Percentiles rank a stretch among this genome's conserved stretches.
Conservation (phyloP, 2,329 filamentous ascomycete species). For the Claviceps africana region DNA sequence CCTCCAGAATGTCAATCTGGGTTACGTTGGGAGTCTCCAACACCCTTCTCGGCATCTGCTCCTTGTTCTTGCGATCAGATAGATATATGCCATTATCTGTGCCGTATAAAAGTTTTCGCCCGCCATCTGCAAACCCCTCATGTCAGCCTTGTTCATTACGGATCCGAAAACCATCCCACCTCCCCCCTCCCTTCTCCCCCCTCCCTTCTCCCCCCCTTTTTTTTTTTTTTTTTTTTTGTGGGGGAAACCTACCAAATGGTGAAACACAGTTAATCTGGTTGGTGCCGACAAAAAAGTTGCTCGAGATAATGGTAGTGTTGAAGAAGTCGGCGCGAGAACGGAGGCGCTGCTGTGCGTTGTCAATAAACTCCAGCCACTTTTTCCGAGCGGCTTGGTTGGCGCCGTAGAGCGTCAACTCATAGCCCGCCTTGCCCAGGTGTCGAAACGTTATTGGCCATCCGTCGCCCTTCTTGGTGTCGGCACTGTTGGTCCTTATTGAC, state of each 20-base stretch:
- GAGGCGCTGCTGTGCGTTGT: slow-evolving; percentile 75
- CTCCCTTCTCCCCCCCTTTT: too few relatives aligned
- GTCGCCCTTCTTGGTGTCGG: slow-evolving; percentile 49
- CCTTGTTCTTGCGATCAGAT: slow-evolving; percentile 79
- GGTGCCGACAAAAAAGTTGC: slow-evolving; percentile 44
- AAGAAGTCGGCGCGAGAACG: slow-evolving; percentile 85
- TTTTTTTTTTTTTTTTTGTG: too few relatives aligned
- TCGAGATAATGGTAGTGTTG: slow-evolving; percentile 51
- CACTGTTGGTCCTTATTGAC: slow-evolving; percentile 31
- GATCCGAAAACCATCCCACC: too few relatives aligned
- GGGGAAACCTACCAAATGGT: slow-evolving; percentile 55
- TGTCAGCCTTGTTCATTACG: not conserved
- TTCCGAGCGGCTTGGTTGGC: slow-evolving; percentile 73
- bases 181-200: too few relatives aligned
- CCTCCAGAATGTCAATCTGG: slow-evolving; percentile 90
- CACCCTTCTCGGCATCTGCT: slow-evolving; percentile 65
- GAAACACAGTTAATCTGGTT: slow-evolving; percentile 92
- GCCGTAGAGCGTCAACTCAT: slow-evolving; percentile 80
- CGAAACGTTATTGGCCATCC: slow-evolving; percentile 93
- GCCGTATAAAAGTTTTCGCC: slow-evolving; percentile 84
- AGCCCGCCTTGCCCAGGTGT: slow-evolving; percentile 89
- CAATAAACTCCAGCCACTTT: slow-evolving; percentile 96
- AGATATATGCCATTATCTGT: slow-evolving; percentile 91
- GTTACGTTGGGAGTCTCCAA: slow-evolving; percentile 80
- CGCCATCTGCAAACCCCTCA: slow-evolving; percentile 51